Conservation (phyloP, 306 rosid genomes). For the Pachyrhizus erosus region DNA sequence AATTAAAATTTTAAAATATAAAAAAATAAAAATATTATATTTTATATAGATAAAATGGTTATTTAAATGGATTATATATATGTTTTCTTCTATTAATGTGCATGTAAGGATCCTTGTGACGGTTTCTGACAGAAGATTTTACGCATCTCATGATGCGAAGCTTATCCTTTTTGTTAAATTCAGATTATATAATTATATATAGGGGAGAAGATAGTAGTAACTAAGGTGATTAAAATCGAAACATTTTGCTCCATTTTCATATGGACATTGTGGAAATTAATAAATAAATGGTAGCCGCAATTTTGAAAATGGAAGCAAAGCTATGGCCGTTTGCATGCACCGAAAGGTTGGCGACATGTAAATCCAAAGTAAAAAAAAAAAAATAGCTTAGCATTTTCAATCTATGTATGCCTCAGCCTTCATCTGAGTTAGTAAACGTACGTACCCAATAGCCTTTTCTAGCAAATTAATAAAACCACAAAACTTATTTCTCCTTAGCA, state of each 20-base stretch:
- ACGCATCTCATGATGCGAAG: background rate
- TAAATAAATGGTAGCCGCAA: background rate
- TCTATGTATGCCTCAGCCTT: background rate
- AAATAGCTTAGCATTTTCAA: background rate
- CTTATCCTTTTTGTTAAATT: background rate
- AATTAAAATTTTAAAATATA: too few species aligned
- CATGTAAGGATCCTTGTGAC: background rate
- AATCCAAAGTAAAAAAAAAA: background rate
- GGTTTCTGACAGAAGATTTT: conserved; percentile 7
- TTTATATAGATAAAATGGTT: too few species aligned
- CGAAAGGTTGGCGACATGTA: background rate
- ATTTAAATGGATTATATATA: background rate
- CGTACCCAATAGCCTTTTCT: background rate
- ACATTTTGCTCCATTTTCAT: background rate
- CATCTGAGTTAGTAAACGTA: background rate
- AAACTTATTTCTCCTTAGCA: background rate
- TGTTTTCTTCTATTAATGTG: background rate
- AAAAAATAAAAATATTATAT: too few species aligned
- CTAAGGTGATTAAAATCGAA: background rate
- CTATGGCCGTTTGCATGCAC: background rate
- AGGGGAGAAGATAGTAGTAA: background rate
- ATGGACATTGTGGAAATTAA: background rate
- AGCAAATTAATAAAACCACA: too few species aligned
- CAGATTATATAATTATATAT: background rate
- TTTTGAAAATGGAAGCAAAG: too few species aligned